Base-by-base conservation (phyloP, 306 rosid genomes). In the Trifolium fragiferum region DNA sequence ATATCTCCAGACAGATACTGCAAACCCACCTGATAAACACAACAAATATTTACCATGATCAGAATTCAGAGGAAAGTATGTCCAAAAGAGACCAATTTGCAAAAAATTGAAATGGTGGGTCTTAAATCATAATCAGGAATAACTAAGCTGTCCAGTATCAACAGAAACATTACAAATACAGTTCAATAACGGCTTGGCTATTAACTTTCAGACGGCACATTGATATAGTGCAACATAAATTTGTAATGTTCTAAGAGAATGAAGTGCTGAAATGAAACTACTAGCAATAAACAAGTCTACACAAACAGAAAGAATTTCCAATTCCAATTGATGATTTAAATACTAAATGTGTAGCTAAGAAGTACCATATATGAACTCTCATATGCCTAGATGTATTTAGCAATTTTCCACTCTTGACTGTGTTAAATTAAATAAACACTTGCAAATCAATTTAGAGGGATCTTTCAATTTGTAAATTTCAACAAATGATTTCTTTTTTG, bases 21-120 rank as follows among this genome's bases (percentile, higher is more conserved):
- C 66, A 84, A 57, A 76, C 88, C 82, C 63, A 80, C 84, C 84
- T 82, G 77, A 72, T 10, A 84, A 69, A 30, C 65, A 71, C 43
- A 77, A 75, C 51, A 66, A 49, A 76, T 30, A 70, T 51, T 41
- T 41, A 43, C 57, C 12, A 15, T 54, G 46, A 50, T 72, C 14
- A 80, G n/a, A n/a, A n/a, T n/a, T n/a, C n/a, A n/a, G 64, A 51
- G 53, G 27, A 79, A 72, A 8, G 13, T 21, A 43, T 33, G 58
- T 43, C 33, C 61, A 18, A 25, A 13, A 35, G 66, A 25, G 68
- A 14, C 72, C 53, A 68, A 60, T 35, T 41, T 8, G 54, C 66
- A 60, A 74, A 73, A n/a, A 74, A 32, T 6, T 73, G 40, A 38
- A 75, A 15, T 20, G 59, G 19, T 20, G 59, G 64, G 68, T 32